Base-by-base conservation (phyloP, 83 land plant species). In the Diphasiastrum complanatum region DNA sequence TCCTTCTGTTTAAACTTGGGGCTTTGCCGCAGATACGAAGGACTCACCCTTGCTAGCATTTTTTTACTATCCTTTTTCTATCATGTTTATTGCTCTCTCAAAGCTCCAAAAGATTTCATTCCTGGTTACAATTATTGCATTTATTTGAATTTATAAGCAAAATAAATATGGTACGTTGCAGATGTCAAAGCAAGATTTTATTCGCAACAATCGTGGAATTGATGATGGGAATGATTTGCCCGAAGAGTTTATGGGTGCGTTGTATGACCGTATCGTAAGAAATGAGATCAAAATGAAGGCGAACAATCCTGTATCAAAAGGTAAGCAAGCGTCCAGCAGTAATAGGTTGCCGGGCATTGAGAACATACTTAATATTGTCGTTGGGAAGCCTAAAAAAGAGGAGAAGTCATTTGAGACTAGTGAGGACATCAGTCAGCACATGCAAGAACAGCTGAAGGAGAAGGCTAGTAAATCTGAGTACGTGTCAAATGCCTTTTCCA, bases 101-200 rank as follows among this genome's bases (percentile, higher is more conserved):
- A n/a, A n/a, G n/a, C n/a, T n/a, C n/a, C n/a, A n/a, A n/a, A n/a
- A n/a, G n/a, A n/a, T n/a, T n/a, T n/a, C n/a, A n/a, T n/a, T 49
- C 35, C 12, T 20, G 30, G 1, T 31, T 24, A n/a, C n/a, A n/a
- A n/a, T n/a, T n/a, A n/a, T n/a, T n/a, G n/a, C n/a, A n/a, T n/a
- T n/a, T n/a, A n/a, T n/a, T n/a, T n/a, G n/a, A n/a, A n/a, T n/a
- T n/a, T n/a, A n/a, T n/a, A n/a, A n/a, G n/a, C n/a, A n/a, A n/a
- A n/a, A n/a, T n/a, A n/a, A n/a, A n/a, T n/a, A n/a, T n/a, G n/a
- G n/a, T n/a, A n/a, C 35, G 20, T 24, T 55, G 18, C 65, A 95
- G 99, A 95, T 95, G 99, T 80, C 97, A 2, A 95, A 95, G 67
- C 84, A 85, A 38, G 99, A 89, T 69, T 95, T 95, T 50, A 78